A percentile compares a stretch with the other conserved stretches of the same genome.
phyloP scores from a whole-genome alignment of 2,329 filamentous ascomycete species.

The Cordyceps farinosa region DNA sequence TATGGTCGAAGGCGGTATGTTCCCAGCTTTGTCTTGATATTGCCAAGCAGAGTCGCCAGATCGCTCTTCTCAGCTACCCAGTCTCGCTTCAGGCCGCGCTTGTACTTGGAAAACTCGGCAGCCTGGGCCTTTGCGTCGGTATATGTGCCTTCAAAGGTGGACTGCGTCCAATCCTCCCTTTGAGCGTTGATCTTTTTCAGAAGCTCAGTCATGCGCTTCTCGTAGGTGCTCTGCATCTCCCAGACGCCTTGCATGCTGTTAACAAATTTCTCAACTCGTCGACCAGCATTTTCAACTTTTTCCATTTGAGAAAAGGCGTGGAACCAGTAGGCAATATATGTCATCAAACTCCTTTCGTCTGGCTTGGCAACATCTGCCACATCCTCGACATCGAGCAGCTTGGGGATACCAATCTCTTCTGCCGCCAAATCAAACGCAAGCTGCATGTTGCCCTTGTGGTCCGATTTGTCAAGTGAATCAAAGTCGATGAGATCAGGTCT shows the following conservation, averaged over 20 bases:
- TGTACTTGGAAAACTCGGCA: conserved; percentile 79
- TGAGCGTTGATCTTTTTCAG: conserved; percentile 72
- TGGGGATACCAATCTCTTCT: conserved; percentile 95
- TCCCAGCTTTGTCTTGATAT: conserved; percentile 97
- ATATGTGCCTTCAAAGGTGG: conserved; percentile 88
- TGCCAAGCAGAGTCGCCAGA: conserved; percentile 84
- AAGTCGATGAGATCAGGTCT: conserved; percentile 96
- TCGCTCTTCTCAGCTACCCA: conserved; percentile 99
- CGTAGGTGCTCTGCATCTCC: conserved; percentile 98
- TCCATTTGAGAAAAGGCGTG: conserved; percentile 99
- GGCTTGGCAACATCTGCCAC: conserved; percentile 95
- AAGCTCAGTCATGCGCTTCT: conserved; percentile 82
- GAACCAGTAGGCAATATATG: conserved; percentile 99
- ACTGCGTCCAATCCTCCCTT: conserved; percentile 69
- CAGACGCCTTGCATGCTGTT: conserved; percentile 98
- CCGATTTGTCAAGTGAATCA: conserved; percentile 86
- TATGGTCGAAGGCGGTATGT: conserved; percentile 92
- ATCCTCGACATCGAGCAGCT: conserved; percentile 93
- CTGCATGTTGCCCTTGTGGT: conserved; percentile 97
- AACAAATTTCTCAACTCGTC: conserved; percentile 96
- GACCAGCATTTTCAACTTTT: conserved; percentile 93
- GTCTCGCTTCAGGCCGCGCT: conserved; percentile 81
- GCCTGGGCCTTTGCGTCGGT: conserved; percentile 86
- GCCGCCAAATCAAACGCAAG: conserved; percentile 94
- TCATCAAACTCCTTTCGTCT: conserved; percentile 96